Evolutionary conservation across 164 flowering plant species (phyloP).

Genomic region (Chimonanthus praecox): DNA sequence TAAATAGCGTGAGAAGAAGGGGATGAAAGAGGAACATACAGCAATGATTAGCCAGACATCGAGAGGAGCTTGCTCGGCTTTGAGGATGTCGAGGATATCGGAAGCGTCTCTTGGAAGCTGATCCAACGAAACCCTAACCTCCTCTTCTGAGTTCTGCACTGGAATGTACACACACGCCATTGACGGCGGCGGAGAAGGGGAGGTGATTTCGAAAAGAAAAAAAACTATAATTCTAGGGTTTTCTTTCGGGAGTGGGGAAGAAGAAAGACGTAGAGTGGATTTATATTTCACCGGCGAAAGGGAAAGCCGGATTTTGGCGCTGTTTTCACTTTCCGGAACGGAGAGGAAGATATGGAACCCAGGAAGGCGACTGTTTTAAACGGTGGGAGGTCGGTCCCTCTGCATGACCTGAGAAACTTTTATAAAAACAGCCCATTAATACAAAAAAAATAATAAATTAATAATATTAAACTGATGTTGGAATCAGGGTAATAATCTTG

Average conservation of each 20-base stretch:
- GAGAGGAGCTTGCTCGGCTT: slow-evolving; percentile 98
- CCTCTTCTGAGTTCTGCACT: slow-evolving; percentile 93
- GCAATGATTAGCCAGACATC: slow-evolving; percentile 98
- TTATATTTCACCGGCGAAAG: too few species aligned
- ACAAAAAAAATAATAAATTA: too few species aligned
- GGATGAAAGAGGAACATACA: slow-evolving; percentile 25
- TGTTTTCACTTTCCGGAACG: too few species aligned
- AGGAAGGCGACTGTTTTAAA: too few species aligned
- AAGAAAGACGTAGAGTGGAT: background rate
- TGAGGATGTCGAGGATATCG: slow-evolving; percentile 94
- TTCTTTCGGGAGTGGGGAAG: background rate
- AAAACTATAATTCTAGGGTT: too few species aligned
- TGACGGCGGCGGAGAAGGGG: background rate
- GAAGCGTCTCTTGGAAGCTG: slow-evolving; percentile 92
- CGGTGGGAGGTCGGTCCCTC: too few species aligned
- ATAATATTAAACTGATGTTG: too few species aligned
- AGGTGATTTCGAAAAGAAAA: background rate
- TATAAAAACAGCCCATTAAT: too few species aligned
- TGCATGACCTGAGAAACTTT: too few species aligned
- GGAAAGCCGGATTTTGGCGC: too few species aligned
- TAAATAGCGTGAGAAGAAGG: background rate
- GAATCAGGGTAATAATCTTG: too few species aligned
- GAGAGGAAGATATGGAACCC: too few species aligned
- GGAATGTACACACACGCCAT: slow-evolving; percentile 93
- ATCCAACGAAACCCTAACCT: slow-evolving; percentile 82